Evolutionary conservation across 2,329 filamentous ascomycete genomes (phyloP), one percentile per base, ranked within the genome.

Genomic region (Neurospora sp.): DNA sequence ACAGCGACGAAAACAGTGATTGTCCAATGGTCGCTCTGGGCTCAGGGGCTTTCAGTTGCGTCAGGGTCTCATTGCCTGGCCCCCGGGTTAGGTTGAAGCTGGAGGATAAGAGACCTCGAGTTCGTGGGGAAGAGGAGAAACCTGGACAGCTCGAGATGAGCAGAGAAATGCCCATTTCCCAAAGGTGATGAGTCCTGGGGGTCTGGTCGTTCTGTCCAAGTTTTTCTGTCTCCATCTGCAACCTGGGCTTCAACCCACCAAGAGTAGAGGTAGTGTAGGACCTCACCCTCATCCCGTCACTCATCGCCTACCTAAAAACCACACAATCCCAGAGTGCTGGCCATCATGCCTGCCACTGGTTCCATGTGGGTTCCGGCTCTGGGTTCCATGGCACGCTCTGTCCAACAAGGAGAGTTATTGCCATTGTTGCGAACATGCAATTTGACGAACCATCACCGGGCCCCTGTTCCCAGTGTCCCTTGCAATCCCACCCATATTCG

Each of bases 381-480:
- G 40, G 40, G 40, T 58, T 58, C 70, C 46, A 67, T 71, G 67
- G 68, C 68, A 68, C 43, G 36, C 52, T 68, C 66, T 39, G 42
- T 67, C 68, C 69, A 71, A 69, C 69, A 69, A 69, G 68, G 46
- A 69, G 70, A 71, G 69, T 71, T 68, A 70, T 74, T 73, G 68
- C 72, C 71, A 70, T 69, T 71, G 71, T 70, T 13, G 67, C 38
- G 23, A 69, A 73, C 71, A 72, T 72, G 74, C 74, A 76, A 76
- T 76, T 76, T 75, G 73, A 72, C 72, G 72, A 70, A 74, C 72
- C 74, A 75, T 71, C 72, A 71, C 70, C 67, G 67, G 74, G 70
- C 72, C 71, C 73, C 72, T 73, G 73, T 73, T 46, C n/a, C 43
- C 43, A 52, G 10, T 71, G 70, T 74, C 73, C 74, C 75, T 70